Conservation (phyloP, 345 rosid species). For the Murraya koenigii region DNA sequence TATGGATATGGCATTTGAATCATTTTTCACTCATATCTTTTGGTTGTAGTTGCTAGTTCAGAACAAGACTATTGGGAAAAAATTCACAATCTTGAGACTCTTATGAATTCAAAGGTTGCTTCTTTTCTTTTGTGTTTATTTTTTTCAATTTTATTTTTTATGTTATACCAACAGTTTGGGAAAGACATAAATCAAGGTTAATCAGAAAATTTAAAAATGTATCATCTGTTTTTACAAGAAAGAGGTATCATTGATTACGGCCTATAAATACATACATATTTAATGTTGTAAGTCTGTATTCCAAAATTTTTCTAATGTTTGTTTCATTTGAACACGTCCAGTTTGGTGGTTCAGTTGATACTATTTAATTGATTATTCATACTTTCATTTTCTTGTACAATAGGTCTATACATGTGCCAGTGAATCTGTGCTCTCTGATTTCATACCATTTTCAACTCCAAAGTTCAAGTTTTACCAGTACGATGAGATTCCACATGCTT, state of each 20-base stretch:
- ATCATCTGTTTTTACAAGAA: no score
- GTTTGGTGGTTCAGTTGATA: conserved; percentile 1
- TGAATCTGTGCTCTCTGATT: conserved; percentile 60
- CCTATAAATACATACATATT: no score
- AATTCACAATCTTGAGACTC: conserved; percentile 64
- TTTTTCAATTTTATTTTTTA: background rate
- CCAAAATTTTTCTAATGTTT: no score
- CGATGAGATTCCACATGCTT: conserved; percentile 27
- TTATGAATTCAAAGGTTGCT: conserved; percentile 83
- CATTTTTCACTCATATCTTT: background rate
- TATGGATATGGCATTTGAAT: background rate
- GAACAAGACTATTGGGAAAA: conserved; percentile 43
- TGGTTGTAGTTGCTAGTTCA: conserved; percentile 39
- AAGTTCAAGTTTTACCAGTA: conserved; percentile 50
- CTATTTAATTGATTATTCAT: background rate
- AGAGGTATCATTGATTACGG: no score
- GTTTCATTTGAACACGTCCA: no score
- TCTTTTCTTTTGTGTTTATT: conserved; percentile 11
- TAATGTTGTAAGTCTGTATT: no score
- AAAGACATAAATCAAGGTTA: no score
- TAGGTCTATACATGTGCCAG: conserved; percentile 72
- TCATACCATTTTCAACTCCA: conserved; percentile 58
- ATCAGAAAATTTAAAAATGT: no score
- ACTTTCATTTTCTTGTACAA: conserved; percentile 2
- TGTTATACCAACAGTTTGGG: no score